A percentile compares a stretch with the other conserved stretches of the same genome.
Conservation (phyloP, 2,329 filamentous ascomycete species). For the Leptodontidium sp. region DNA sequence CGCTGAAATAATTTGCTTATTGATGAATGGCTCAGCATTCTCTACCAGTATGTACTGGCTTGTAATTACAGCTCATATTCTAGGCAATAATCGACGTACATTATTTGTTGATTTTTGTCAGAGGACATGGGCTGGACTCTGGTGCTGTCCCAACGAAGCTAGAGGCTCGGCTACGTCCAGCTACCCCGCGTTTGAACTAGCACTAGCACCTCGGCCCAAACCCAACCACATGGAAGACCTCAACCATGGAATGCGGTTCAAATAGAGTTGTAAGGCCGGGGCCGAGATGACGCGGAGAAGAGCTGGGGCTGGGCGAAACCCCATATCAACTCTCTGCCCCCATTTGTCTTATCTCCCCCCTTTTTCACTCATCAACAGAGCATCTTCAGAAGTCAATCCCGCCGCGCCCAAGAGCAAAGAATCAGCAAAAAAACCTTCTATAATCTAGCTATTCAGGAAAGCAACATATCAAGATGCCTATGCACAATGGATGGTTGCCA, state of each 20-base stretch:
- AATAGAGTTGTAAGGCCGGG: conserved; percentile 6
- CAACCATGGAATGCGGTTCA: background rate
- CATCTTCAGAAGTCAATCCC: background rate
- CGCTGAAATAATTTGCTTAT: too few species aligned
- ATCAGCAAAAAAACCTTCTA: background rate
- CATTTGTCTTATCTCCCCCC: background rate
- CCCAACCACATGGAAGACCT: conserved; percentile 24
- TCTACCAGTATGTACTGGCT: too few species aligned
- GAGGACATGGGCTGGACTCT: too few species aligned
- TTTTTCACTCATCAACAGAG: background rate
- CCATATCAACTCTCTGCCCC: conserved; percentile 4
- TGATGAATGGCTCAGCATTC: too few species aligned
- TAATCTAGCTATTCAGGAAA: background rate
- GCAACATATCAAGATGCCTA: conserved; percentile 48
- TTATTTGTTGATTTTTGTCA: too few species aligned
- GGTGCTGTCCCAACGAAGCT: background rate
- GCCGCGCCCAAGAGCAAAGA: background rate
- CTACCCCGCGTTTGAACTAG: conserved; percentile 25
- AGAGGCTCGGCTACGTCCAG: conserved; percentile 2
- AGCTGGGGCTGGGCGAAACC: conserved; percentile 4
- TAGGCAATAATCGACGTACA: too few species aligned
- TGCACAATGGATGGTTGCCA: conserved; percentile 61
- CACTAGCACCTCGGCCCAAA: conserved; percentile 26
- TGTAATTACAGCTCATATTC: too few species aligned
- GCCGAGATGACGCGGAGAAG: conserved; percentile 8